phyloP scores from a whole-genome alignment of 345 rosid genomes.

The Moricandia moricandioides region DNA sequence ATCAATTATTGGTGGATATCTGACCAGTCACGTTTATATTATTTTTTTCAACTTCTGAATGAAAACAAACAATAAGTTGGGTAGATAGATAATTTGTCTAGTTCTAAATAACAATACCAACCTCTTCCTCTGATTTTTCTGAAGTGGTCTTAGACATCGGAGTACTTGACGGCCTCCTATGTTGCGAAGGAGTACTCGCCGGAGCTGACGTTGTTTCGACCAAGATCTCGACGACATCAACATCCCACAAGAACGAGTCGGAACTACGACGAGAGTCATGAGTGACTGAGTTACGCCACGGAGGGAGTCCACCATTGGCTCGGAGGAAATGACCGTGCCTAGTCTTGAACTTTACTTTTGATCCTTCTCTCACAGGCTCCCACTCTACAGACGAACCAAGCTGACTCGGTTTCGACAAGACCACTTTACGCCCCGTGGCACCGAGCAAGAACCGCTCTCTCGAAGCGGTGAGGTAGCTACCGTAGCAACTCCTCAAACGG shows the following conservation, averaged over 20 bases:
- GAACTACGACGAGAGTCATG: constrained; percentile 61
- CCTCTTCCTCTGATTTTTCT: constrained; percentile 48
- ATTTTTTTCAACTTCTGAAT: neutral
- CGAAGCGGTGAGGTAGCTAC: constrained; percentile 74
- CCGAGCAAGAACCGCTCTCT: constrained; percentile 74
- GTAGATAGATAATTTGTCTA: neutral
- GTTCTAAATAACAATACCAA: constrained; percentile 42
- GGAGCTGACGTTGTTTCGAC: neutral
- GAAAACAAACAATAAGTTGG: neutral
- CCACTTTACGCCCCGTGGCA: constrained; percentile 69
- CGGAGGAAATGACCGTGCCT: constrained; percentile 61
- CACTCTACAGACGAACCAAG: constrained; percentile 64
- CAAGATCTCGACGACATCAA: constrained; percentile 55
- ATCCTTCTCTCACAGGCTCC: constrained; percentile 65
- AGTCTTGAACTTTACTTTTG: constrained; percentile 53
- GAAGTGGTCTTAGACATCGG: constrained; percentile 32
- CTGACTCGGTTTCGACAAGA: constrained; percentile 48
- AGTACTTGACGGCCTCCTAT: constrained; percentile 44
- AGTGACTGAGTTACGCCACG: constrained; percentile 79
- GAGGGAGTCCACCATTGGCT: constrained; percentile 78
- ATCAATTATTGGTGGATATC: neutral
- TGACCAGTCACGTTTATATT: neutral
- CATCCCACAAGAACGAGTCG: constrained; percentile 71
- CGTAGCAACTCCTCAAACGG: constrained; percentile 62
- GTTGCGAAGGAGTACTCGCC: constrained; percentile 33